Evolutionary conservation across 768 basidiomycete species (phyloP), one percentile per base, ranked within the genome.

Genomic region (Termitomyces sp.): DNA sequence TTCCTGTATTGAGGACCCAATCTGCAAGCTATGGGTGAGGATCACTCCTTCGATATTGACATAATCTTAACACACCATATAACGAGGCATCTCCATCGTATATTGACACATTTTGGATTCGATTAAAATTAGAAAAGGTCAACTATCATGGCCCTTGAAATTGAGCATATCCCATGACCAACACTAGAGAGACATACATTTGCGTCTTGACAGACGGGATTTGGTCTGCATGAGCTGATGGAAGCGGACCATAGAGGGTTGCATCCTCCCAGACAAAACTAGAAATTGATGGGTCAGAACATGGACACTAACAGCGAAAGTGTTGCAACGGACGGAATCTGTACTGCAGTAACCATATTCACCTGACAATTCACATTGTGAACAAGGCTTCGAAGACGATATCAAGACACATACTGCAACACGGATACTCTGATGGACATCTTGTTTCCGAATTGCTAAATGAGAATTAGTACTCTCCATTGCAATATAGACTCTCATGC

Each of bases 191-290:
- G 16, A 30, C 43, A 63, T 66, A 88, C 85, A 32, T 76, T 82
- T 22, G 76, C 75, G 65, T 76, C 80, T 66, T 86, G 66, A 71
- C 92, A 94, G 42, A 92, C 68, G 0, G 92, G 92, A 46, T 78
- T 80, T 1, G 90, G 89, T 49, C 67, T 70, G 73, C 90, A 94
- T 0, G 91, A 90, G 58, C 73, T 72, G 40, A 87, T 70, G 3
- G 79, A 68, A 64, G 84, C 65, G 6, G 92, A 94, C 44, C 76
- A 72, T 32, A 91, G 76, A 20, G 92, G 90, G 65, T 94, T 84
- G 74, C 92, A 94, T n/a, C 92, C 92, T 48, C 89, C 90, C 35
- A 92, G 75, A 67, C 92, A 93, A 69, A 85, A 93, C 85, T 90
- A 63, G 32, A 60, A 24, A 28, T 46, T 40, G 42, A 40, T 38